Percentiles rank a stretch among this genome's conserved stretches.
phyloP scores from a whole-genome alignment of 1,284 basidiomycete genomes.

The Leucoagaricus sp. region DNA sequence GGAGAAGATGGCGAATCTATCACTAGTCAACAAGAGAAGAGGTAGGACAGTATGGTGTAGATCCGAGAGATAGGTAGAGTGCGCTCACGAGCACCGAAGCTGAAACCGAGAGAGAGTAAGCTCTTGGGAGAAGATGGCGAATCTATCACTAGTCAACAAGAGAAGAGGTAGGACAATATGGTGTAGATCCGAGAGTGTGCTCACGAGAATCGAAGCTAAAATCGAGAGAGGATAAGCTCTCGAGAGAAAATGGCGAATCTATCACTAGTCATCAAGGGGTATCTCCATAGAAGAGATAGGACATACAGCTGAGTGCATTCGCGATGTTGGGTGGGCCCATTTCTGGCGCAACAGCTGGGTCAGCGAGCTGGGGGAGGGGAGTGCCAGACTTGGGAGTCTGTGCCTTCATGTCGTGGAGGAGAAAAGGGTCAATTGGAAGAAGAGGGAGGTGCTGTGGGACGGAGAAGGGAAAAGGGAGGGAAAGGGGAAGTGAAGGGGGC shows the following conservation, averaged over 20 bases:
- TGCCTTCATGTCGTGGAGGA: slow-evolving; percentile 28
- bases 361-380: slow-evolving; percentile 31
- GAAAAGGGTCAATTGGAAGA: slow-evolving; percentile 18
- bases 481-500: slow-evolving; percentile 22
- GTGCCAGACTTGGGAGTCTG: slow-evolving; percentile 35
- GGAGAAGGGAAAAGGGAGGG: slow-evolving; percentile 18
- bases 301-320: slow-evolving; percentile 96
- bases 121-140: slow-evolving; percentile 96
- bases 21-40: slow-evolving; percentile 96
- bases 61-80: too few relatives aligned
- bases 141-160: slow-evolving; percentile 94
- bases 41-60: too few relatives aligned
- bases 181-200: too few relatives aligned
- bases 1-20: slow-evolving; percentile 96
- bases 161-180: slow-evolving; percentile 96
- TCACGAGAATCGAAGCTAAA: too few relatives aligned
- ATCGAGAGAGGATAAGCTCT: slow-evolving; percentile 94
- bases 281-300: slow-evolving; percentile 96
- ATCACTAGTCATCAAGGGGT: slow-evolving; percentile 94
- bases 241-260: slow-evolving; percentile 96
- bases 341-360: slow-evolving; percentile 28
- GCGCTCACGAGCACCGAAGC: too few relatives aligned
- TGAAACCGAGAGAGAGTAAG: slow-evolving; percentile 98
- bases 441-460: slow-evolving; percentile 17
- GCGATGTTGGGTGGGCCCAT: slow-evolving; percentile 67